Base-by-base conservation (phyloP, 2,329 filamentous ascomycete species). In the Akanthomyces uredinophilus region DNA sequence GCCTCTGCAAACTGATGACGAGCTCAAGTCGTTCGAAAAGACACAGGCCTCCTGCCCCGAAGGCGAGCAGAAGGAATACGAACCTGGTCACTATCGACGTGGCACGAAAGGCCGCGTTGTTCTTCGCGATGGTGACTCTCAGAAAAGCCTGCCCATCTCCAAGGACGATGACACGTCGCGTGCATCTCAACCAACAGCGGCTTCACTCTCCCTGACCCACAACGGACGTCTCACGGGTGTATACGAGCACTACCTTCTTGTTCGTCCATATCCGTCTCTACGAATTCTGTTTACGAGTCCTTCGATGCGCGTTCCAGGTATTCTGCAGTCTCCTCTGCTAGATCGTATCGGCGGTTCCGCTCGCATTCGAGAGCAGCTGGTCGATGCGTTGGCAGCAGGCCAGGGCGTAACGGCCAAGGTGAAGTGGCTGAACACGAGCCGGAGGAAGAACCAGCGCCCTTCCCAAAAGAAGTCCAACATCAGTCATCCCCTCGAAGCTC, bases 321-420 rank as follows among this genome's bases (percentile, higher is more conserved):
- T 90, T 55, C 75, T 90, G 0, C 86, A 88, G 68, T 83, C 82
- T 4, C 81, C 79, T 1, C 82, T 86, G 65, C 77, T 85, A 68
- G 75, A 77, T 11, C 79, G 79, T 29, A 81, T 85, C 29, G 82
- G 83, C 13, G 82, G 83, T 3, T 78, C 79, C 0, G 68, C 70
- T 3, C 73, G 76, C 18, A 75, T 82, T 2, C 78, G 79, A 10
- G 78, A 83, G 16, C 77, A 81, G 47, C 73, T 86, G 20, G 72
- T 73, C 1, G 73, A 78, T n/a, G 88, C 89, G 0, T 81, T 93
- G 24, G 81, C 82, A 5, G 83, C 87, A 67, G 88, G 88, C 0
- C 83, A 85, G 50, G 87, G 88, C 52, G 86, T 92, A 5, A 92
- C 89, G 1, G 88, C 88, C 4, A 90, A 90, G 70, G 83, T 93